Conservation (phyloP, 495 filamentous ascomycete species). For the Astrothelium macrocarpum region DNA sequence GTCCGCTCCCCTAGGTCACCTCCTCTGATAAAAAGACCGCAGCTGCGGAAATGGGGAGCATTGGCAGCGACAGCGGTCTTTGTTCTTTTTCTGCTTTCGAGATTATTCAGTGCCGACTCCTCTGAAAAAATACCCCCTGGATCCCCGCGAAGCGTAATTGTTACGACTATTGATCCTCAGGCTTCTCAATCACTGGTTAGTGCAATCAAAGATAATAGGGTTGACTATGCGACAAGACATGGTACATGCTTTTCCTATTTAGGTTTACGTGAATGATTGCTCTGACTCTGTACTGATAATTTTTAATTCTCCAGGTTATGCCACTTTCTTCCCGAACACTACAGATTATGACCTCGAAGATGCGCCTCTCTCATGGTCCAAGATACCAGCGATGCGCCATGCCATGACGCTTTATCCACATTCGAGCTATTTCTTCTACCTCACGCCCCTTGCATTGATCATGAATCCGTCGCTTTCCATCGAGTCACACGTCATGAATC, state of each 20-base stretch:
- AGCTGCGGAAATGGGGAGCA: slow-evolving; percentile 54
- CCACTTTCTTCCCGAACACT: slow-evolving; percentile 66
- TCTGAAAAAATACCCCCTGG: slow-evolving; percentile 46
- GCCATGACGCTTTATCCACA: slow-evolving; percentile 72
- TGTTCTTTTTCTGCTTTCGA: slow-evolving; percentile 54
- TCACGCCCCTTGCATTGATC: slow-evolving; percentile 74
- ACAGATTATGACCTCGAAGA: slow-evolving; percentile 67
- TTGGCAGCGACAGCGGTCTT: slow-evolving; percentile 46
- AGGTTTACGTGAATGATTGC: slow-evolving; percentile 7
- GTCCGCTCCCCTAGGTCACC: slow-evolving; percentile 45
- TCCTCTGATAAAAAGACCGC: slow-evolving; percentile 49
- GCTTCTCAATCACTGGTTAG: slow-evolving; percentile 53
- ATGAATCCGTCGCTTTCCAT: slow-evolving; percentile 74
- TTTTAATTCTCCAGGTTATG: slow-evolving; percentile 54
- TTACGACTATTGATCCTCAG: slow-evolving; percentile 68
- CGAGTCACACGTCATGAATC: slow-evolving; percentile 58
- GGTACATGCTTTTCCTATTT: slow-evolving; percentile 46
- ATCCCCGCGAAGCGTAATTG: slow-evolving; percentile 72
- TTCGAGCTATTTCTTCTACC: slow-evolving; percentile 71
- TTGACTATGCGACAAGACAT: slow-evolving; percentile 78
- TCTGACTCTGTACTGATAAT: slow-evolving; percentile 1
- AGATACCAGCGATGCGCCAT: slow-evolving; percentile 79
- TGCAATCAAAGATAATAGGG: slow-evolving; percentile 69
- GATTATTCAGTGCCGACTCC: slow-evolving; percentile 36
- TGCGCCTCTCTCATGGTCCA: slow-evolving; percentile 63